Base-by-base conservation (phyloP, 148 eudicot species). In the Fagopyrum esculentum region DNA sequence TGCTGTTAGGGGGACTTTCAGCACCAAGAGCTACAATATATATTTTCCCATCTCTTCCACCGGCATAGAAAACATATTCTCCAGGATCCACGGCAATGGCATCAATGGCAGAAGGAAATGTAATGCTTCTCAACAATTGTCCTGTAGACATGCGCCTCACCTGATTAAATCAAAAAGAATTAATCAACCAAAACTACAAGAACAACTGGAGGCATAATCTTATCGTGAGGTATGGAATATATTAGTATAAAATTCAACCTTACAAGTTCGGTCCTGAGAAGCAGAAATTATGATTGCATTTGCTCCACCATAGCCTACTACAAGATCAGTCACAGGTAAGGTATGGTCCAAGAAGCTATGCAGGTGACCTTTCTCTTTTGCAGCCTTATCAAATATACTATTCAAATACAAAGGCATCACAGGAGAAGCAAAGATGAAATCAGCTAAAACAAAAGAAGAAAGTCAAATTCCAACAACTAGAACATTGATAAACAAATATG, bases 41-140 rank as follows among this genome's bases (percentile, higher is more conserved):
- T 81, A 91, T 91, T 82, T 88, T 94, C 43, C 98, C 98, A 81
- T 94, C 98, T 85, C 92, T 86, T 54, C 96, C 92, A 54, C 98
- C 97, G 35, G 98, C 98, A 85, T 89, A 94, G 76, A 91, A 94
- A 57, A 89, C 96, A 78, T 87, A 81, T 83, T 94, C 98, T n/a
- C 90, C 91, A 16, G 95, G 88, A 82, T 91, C 97, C 79, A 94
- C 73, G 54, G 96, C 94, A 78, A 94, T 79, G 72, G 97, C 89
- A 81, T 94, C 90, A 75, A 94, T 86, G 63, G 84, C 74, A 76
- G 89, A 78, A 46, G 97, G 97, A 78, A 94, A 91, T 15, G 79
- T 78, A 75, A 94, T 83, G 78, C 80, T 85, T 66, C 97, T 93
- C 82, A 91, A 73, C 78, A 90, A 80, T 72, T 73, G 80, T 75